Percentiles rank a stretch among this genome's conserved stretches.
These are phyloP conservation scores for Microsporum audouinii DNA, from an alignment of 2,329 filamentous ascomycete species.

Conservation along the genomic window DNA sequence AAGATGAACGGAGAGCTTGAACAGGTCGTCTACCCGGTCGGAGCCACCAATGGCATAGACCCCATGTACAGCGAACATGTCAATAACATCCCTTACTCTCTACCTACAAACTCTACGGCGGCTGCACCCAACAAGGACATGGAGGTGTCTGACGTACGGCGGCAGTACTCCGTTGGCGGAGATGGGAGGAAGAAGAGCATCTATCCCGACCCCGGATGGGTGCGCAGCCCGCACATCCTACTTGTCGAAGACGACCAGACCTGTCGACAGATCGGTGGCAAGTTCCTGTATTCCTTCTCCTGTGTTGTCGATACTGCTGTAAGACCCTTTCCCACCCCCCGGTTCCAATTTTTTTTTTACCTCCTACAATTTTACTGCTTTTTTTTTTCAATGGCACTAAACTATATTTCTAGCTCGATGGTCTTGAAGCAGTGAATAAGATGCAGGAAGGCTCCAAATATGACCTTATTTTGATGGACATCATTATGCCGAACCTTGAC, in stretches of 20 bases:
- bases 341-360: background rate
- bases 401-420: constrained; percentile 52
- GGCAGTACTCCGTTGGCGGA: constrained; percentile 26
- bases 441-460: constrained; percentile 57
- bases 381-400: constrained; percentile 19
- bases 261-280: constrained; percentile 54
- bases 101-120: constrained; percentile 42
- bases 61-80: constrained; percentile 91
- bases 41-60: constrained; percentile 82
- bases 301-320: constrained; percentile 54
- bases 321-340: constrained; percentile 24
- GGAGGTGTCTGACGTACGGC: constrained; percentile 36
- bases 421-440: constrained; percentile 81
- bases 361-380: background rate
- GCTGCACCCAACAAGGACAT: constrained; percentile 39
- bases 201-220: constrained; percentile 53
- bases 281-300: constrained; percentile 54
- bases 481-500: constrained; percentile 95
- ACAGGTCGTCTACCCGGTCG: constrained; percentile 77
- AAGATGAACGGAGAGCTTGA: constrained; percentile 48
- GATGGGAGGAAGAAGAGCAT: constrained; percentile 51
- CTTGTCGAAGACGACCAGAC: constrained; percentile 75
- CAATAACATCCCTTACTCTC: constrained; percentile 79
- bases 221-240: constrained; percentile 63
- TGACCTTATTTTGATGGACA: constrained; percentile 72